Evolutionary conservation across 2,329 filamentous ascomycete genomes (phyloP).

Genomic region (Claviceps pusilla): DNA sequence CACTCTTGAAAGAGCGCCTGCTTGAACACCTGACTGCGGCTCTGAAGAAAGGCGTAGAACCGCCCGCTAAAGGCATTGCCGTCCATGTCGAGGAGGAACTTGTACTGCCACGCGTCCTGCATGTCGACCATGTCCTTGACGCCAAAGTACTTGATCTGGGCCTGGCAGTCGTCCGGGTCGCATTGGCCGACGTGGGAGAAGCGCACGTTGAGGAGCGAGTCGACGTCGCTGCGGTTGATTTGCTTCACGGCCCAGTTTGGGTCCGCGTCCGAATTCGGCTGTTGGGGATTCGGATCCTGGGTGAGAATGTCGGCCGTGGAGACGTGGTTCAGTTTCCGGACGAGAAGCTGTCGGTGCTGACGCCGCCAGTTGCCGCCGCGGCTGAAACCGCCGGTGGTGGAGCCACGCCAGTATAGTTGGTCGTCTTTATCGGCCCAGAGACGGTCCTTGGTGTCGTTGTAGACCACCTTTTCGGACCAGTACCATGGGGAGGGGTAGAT

Average conservation of each 20-base stretch:
- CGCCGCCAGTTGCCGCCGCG: constrained; percentile 79
- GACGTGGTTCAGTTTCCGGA: constrained; percentile 45
- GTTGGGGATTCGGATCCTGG: constrained; percentile 50
- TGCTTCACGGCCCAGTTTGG: constrained; percentile 46
- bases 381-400: constrained; percentile 87
- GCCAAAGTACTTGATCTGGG: constrained; percentile 57
- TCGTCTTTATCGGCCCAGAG: constrained; percentile 62
- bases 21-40: constrained; percentile 75
- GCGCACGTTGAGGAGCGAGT: constrained; percentile 63
- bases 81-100: constrained; percentile 84
- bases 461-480: constrained; percentile 75
- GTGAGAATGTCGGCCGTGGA: constrained; percentile 79
- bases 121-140: constrained; percentile 79
- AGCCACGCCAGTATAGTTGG: constrained; percentile 85
- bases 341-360: constrained; percentile 80
- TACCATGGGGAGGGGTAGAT: constrained; percentile 96
- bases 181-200: constrained; percentile 90
- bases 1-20: constrained; percentile 86
- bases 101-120: constrained; percentile 70
- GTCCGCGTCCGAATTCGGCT: constrained; percentile 25
- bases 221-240: constrained; percentile 52
- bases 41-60: constrained; percentile 81
- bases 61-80: constrained; percentile 92
- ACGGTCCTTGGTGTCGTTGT: constrained; percentile 53
- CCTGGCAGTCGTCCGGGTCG: constrained; percentile 74